Percentiles rank a stretch among this genome's conserved stretches.
These are phyloP conservation scores for Quambalaria eucalypti DNA, from an alignment of 1,284 basidiomycete species.

Conservation along the genomic window DNA sequence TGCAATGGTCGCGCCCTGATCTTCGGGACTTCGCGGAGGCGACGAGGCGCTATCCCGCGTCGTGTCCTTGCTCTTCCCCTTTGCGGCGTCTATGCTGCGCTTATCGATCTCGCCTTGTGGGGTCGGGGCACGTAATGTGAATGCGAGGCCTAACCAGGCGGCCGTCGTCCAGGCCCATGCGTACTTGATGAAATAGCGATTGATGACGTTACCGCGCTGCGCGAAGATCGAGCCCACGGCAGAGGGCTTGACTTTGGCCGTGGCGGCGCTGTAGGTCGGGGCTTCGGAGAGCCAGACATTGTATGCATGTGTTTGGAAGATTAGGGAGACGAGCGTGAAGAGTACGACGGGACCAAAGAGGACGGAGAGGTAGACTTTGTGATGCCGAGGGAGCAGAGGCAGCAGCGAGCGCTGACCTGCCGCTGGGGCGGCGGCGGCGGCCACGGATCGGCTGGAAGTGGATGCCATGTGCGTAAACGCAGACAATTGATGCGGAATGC, in stretches of 20 bases:
- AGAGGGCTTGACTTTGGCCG: slow-evolving; percentile 7
- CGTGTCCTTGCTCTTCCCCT: slow-evolving; percentile 3
- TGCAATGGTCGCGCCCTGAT: background rate
- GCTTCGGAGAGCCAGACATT: slow-evolving; percentile 35
- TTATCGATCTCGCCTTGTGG: slow-evolving; percentile 10
- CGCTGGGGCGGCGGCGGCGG: too few species aligned
- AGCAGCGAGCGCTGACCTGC: background rate
- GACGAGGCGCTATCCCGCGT: background rate
- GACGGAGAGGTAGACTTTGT: slow-evolving; percentile 21
- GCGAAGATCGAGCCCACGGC: slow-evolving; percentile 56
- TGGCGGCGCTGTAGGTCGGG: slow-evolving; percentile 53
- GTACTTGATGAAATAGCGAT: slow-evolving; percentile 77
- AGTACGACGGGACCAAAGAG: slow-evolving; percentile 51
- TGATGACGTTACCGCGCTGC: slow-evolving; percentile 70
- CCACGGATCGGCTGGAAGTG: too few species aligned
- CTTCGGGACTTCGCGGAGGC: slow-evolving; percentile 1
- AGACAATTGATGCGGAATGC: too few species aligned
- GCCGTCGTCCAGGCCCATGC: slow-evolving; percentile 77
- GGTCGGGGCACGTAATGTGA: slow-evolving; percentile 12
- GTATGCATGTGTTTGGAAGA: slow-evolving; percentile 52
- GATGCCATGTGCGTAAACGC: too few species aligned
- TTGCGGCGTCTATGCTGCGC: slow-evolving; percentile 2
- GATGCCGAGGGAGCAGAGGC: slow-evolving; percentile 8
- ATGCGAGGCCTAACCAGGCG: slow-evolving; percentile 11
- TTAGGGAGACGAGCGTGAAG: slow-evolving; percentile 55